Percentiles rank a stretch among this genome's conserved stretches.
These are phyloP conservation scores for Claviceps purpurea DNA, from an alignment of 2,329 filamentous ascomycete species.

Conservation along the genomic window DNA sequence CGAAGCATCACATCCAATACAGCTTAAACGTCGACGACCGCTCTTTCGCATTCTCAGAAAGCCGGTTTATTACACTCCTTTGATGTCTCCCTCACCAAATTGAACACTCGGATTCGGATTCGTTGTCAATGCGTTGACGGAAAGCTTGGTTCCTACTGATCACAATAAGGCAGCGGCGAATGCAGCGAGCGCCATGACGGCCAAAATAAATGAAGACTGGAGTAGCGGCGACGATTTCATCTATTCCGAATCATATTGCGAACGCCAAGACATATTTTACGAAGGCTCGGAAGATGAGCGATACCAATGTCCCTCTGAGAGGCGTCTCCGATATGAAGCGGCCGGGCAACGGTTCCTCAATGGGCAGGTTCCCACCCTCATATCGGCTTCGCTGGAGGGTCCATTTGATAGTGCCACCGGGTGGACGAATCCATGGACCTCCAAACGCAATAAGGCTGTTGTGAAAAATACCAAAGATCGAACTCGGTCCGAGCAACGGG, in stretches of 20 bases:
- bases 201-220: constrained; percentile 8
- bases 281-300: constrained; percentile 45
- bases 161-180: neutral
- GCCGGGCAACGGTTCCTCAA: constrained; percentile 45
- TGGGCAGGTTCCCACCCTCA: constrained; percentile 41
- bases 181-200: neutral
- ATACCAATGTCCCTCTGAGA: constrained; percentile 31
- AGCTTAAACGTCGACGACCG: neutral
- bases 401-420: constrained; percentile 36
- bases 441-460: constrained; percentile 1
- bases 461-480: neutral
- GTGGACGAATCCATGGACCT: constrained; percentile 22
- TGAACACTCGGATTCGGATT: neutral
- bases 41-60: neutral
- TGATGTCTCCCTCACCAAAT: neutral
- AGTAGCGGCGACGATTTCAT: constrained; percentile 20
- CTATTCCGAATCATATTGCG: constrained; percentile 31
- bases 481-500: neutral
- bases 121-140: neutral
- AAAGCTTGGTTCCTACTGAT: neutral
- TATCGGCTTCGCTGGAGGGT: constrained; percentile 47
- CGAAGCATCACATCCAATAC: neutral
- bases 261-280: constrained; percentile 35
- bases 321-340: constrained; percentile 42
- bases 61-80: neutral